Evolutionary conservation across 805 yeast genomes (phyloP).

Genomic region (Saccharomycopsis sp.): DNA sequence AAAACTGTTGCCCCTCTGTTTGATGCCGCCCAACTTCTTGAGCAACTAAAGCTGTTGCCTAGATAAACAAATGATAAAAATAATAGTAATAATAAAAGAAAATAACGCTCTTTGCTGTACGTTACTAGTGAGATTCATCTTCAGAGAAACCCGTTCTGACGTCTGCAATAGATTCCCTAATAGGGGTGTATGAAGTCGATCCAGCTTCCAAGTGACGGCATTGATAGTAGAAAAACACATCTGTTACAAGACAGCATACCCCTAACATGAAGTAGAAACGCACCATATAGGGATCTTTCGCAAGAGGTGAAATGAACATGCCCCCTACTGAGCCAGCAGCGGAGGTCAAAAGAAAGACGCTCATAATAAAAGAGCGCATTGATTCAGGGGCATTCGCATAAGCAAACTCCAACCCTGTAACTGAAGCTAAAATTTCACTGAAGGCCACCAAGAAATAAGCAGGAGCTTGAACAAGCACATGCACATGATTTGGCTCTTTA

Average conservation of each 20-base stretch:
- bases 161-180: not conserved
- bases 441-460: constrained; percentile 66
- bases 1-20: not conserved
- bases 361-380: constrained; percentile 57
- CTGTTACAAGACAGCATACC: constrained; percentile 48
- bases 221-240: constrained; percentile 50
- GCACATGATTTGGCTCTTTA: constrained; percentile 42
- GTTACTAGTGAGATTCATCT: not conserved
- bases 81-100: not conserved
- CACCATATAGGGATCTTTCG: constrained; percentile 59
- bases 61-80: not conserved
- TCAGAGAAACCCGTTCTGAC: not conserved
- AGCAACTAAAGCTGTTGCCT: constrained; percentile 2
- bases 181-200: not conserved
- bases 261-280: constrained; percentile 64
- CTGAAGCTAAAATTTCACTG: constrained; percentile 70
- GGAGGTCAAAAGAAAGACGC: constrained; percentile 49
- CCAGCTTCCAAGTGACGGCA: constrained; percentile 46
- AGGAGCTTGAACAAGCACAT: constrained; percentile 57
- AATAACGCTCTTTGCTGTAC: not conserved
- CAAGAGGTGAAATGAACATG: constrained; percentile 58
- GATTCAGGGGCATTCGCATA: constrained; percentile 71
- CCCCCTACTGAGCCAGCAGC: constrained; percentile 77
- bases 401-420: constrained; percentile 78
- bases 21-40: constrained; percentile 9